Conservation (phyloP, 2,329 filamentous ascomycete genomes). For the Penicillium sp. region DNA sequence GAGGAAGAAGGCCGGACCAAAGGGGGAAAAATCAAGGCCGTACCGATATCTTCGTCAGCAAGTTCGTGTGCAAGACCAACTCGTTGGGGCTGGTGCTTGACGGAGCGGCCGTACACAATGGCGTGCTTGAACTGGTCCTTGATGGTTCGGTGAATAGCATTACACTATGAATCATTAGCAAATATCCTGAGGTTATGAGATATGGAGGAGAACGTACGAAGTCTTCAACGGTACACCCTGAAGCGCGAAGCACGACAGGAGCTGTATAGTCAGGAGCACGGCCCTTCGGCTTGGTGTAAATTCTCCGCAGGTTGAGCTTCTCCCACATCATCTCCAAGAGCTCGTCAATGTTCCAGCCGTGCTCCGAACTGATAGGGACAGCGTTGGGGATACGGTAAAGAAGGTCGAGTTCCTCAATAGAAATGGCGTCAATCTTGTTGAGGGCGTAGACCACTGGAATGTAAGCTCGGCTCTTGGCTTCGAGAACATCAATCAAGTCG, state of each 20-base stretch:
- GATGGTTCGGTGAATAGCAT: constrained; percentile 93
- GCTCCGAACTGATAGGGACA: constrained; percentile 93
- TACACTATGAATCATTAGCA: constrained; percentile 61
- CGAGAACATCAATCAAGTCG: constrained; percentile 90
- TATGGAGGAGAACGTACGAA: constrained; percentile 62
- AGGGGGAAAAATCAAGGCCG: constrained; percentile 31
- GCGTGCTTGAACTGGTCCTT: constrained; percentile 92
- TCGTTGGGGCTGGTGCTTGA: constrained; percentile 96
- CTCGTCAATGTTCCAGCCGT: constrained; percentile 97
- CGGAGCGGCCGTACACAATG: constrained; percentile 93
- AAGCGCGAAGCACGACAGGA: constrained; percentile 80
- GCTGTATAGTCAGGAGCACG: constrained; percentile 85
- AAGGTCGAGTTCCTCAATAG: constrained; percentile 93
- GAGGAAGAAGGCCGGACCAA: background rate
- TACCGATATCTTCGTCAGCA: constrained; percentile 94
- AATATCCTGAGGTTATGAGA: background rate
- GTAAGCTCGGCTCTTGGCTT: constrained; percentile 90
- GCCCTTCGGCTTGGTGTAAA: constrained; percentile 98
- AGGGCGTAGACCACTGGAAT: constrained; percentile 98
- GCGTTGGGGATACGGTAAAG: constrained; percentile 96
- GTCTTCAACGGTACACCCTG: constrained; percentile 85
- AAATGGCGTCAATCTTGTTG: constrained; percentile 98
- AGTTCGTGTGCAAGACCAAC: constrained; percentile 88
- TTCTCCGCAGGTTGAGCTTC: constrained; percentile 79
- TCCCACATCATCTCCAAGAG: constrained; percentile 98